These are phyloP conservation scores for Vachellia collinsii DNA, from an alignment of 306 rosid species.

Conservation along the genomic window DNA sequence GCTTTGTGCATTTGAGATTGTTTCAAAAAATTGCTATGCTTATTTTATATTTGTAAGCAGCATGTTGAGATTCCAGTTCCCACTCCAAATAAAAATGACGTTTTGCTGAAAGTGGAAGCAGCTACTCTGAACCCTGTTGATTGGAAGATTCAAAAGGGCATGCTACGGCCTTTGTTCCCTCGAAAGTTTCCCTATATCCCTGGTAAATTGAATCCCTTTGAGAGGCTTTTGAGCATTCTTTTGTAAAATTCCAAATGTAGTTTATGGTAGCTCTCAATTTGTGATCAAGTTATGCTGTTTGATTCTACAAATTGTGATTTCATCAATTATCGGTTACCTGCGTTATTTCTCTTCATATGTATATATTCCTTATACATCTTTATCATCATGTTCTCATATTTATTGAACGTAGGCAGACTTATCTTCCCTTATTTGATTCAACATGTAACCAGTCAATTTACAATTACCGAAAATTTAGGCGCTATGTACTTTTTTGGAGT, in stretches of 20 bases:
- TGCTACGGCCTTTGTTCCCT: constrained; percentile 50
- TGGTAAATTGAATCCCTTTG: constrained; percentile 34
- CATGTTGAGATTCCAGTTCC: constrained; percentile 77
- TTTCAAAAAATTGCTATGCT: neutral
- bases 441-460: no score
- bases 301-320: neutral
- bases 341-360: no score
- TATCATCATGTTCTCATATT: no score
- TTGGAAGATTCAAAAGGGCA: constrained; percentile 75
- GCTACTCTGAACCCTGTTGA: constrained; percentile 63
- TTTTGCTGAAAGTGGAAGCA: constrained; percentile 68
- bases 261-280: neutral
- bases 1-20: neutral
- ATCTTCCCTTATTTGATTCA: no score
- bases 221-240: neutral
- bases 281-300: neutral
- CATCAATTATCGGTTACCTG: no score
- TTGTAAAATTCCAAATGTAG: no score
- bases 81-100: constrained; percentile 49
- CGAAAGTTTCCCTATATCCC: constrained; percentile 62
- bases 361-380: no score
- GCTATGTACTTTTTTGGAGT: no score
- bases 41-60: constrained; percentile 41
- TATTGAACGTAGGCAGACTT: no score
- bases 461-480: no score